These are phyloP conservation scores for Fusarium nygamai DNA, from an alignment of 2,329 filamentous ascomycete species.

Conservation along the genomic window DNA sequence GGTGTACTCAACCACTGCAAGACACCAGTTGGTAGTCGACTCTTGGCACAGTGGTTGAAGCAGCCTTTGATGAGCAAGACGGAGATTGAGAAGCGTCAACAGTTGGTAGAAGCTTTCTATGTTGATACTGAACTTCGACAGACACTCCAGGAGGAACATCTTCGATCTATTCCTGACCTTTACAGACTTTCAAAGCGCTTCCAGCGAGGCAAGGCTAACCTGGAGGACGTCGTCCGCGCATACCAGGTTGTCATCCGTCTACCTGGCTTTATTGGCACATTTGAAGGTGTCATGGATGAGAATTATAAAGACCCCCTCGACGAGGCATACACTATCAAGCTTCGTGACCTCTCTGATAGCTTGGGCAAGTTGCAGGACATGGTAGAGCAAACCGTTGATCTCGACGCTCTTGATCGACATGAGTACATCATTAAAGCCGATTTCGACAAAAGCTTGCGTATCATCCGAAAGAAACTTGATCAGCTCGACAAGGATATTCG, in stretches of 20 bases:
- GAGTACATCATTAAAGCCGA: constrained; percentile 99
- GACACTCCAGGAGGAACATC: constrained; percentile 95
- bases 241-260: constrained; percentile 95
- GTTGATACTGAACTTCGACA: constrained; percentile 92
- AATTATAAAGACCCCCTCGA: constrained; percentile 89
- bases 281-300: constrained; percentile 96
- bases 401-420: constrained; percentile 94
- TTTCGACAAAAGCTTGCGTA: constrained; percentile 87
- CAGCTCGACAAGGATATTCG: constrained; percentile 85
- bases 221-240: constrained; percentile 94
- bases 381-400: constrained; percentile 97
- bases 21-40: constrained; percentile 88
- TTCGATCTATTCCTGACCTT: constrained; percentile 91
- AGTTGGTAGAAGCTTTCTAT: constrained; percentile 94
- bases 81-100: constrained; percentile 91
- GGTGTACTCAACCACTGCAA: constrained; percentile 97
- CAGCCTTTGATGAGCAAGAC: constrained; percentile 92
- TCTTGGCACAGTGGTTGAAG: constrained; percentile 96
- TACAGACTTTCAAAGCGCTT: constrained; percentile 95
- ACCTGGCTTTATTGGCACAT: constrained; percentile 86
- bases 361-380: constrained; percentile 92
- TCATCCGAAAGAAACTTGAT: constrained; percentile 92
- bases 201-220: constrained; percentile 86
- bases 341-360: constrained; percentile 79
- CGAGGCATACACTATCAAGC: constrained; percentile 84